A percentile compares a stretch with the other conserved stretches of the same genome.
Evolutionary conservation across 768 basidiomycete species (phyloP).

Genomic region (Lepiota venenata): DNA sequence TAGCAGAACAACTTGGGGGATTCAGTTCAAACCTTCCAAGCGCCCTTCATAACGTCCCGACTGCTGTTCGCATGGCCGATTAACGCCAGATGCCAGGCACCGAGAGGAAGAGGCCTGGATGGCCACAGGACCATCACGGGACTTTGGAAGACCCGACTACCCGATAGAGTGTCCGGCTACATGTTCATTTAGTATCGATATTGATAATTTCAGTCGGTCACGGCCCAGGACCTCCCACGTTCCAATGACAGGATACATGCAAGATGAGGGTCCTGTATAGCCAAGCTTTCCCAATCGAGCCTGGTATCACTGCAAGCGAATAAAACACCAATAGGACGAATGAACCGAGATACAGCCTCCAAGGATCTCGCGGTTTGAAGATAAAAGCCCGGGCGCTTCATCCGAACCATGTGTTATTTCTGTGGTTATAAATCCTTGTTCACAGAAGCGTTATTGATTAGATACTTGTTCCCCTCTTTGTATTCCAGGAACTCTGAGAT

Average conservation of each 20-base stretch:
- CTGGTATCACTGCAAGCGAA: neutral
- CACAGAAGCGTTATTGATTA: too few relatives aligned
- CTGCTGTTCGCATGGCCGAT: constrained; percentile 1
- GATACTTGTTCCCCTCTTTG: too few relatives aligned
- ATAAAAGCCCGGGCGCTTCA: too few relatives aligned
- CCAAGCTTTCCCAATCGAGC: neutral
- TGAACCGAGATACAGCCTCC: neutral
- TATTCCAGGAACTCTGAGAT: too few relatives aligned
- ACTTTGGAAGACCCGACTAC: constrained; percentile 11
- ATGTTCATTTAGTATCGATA: neutral
- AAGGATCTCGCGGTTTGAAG: too few relatives aligned
- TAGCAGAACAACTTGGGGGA: neutral
- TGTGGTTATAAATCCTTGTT: too few relatives aligned
- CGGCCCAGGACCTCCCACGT: neutral
- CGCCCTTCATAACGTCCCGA: neutral
- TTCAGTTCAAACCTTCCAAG: constrained; percentile 1
- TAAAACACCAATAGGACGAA: neutral
- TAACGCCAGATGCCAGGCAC: constrained; percentile 5
- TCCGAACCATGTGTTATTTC: too few relatives aligned
- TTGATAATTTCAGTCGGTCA: neutral
- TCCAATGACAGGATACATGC: constrained; percentile 5
- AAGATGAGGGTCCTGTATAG: neutral
- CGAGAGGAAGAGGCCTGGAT: constrained; percentile 4
- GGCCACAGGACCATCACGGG: constrained; percentile 11
- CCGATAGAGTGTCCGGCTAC: constrained; percentile 4